A percentile compares a stretch with the other conserved stretches of the same genome.
These are phyloP conservation scores for Tulasnella sp. DNA, from an alignment of 768 basidiomycete species.

Conservation along the genomic window DNA sequence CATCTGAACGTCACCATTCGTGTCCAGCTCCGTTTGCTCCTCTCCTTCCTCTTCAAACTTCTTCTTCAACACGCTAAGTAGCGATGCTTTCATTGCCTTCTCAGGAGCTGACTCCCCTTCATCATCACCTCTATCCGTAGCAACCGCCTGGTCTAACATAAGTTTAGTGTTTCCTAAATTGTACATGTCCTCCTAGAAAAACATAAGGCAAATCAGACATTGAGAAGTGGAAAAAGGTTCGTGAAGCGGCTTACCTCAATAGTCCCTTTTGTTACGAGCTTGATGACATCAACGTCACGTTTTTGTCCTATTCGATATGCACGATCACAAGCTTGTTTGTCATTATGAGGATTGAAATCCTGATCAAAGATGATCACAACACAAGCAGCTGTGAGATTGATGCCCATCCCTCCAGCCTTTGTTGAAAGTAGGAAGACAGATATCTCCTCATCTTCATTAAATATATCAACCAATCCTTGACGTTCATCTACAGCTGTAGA, in stretches of 20 bases:
- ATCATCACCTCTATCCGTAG: conserved; percentile 45
- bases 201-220: not conserved
- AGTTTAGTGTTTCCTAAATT: conserved; percentile 80
- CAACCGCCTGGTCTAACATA: conserved; percentile 86
- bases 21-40: conserved; percentile 16
- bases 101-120: conserved; percentile 54
- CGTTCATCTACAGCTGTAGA: conserved; percentile 88
- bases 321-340: conserved; percentile 93
- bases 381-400: conserved; percentile 90
- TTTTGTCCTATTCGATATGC: conserved; percentile 96
- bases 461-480: conserved; percentile 89
- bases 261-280: conserved; percentile 78
- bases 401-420: conserved; percentile 90
- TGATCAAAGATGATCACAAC: conserved; percentile 96
- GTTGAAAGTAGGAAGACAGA: conserved; percentile 83
- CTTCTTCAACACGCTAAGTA: conserved; percentile 72
- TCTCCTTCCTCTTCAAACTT: conserved; percentile 56
- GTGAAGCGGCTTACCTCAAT: conserved; percentile 44
- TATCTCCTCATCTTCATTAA: conserved; percentile 73
- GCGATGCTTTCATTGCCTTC: conserved; percentile 69
- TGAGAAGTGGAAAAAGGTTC: not conserved
- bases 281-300: conserved; percentile 86
- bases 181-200: conserved; percentile 70
- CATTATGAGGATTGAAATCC: conserved; percentile 97
- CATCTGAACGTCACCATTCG: not conserved